A percentile compares a stretch with the other conserved stretches of the same genome.
Conservation (phyloP, 345 rosid genomes). For the Litchi chinensis region DNA sequence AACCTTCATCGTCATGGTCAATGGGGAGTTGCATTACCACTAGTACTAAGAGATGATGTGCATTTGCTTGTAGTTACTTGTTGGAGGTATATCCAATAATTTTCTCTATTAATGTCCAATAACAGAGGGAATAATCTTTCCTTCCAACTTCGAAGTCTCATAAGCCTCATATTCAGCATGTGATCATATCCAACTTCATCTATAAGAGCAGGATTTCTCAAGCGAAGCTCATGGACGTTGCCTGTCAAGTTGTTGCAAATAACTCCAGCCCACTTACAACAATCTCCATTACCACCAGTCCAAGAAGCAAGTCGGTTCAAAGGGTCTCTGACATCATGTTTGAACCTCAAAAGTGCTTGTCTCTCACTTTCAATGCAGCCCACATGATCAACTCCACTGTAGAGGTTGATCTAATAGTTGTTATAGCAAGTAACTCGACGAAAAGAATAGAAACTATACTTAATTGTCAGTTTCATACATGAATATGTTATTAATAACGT, state of each 20-base stretch:
- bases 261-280: not conserved
- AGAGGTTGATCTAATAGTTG: not conserved
- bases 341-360: not conserved
- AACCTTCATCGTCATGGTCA: too few relatives aligned
- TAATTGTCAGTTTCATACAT: not conserved
- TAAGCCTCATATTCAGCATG: too few relatives aligned
- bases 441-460: not conserved
- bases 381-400: not conserved
- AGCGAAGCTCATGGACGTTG: not conserved
- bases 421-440: not conserved
- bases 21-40: too few relatives aligned
- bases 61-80: too few relatives aligned
- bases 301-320: not conserved
- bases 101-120: too few relatives aligned
- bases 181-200: too few relatives aligned
- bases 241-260: not conserved
- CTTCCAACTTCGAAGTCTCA: too few relatives aligned
- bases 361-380: not conserved
- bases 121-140: too few relatives aligned
- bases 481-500: too few relatives aligned
- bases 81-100: too few relatives aligned
- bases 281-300: constrained; percentile 2
- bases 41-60: too few relatives aligned
- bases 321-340: not conserved
- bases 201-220: not conserved